These are phyloP conservation scores for Auriculariales sp. DNA, from an alignment of 768 basidiomycete species.

Conservation along the genomic window DNA sequence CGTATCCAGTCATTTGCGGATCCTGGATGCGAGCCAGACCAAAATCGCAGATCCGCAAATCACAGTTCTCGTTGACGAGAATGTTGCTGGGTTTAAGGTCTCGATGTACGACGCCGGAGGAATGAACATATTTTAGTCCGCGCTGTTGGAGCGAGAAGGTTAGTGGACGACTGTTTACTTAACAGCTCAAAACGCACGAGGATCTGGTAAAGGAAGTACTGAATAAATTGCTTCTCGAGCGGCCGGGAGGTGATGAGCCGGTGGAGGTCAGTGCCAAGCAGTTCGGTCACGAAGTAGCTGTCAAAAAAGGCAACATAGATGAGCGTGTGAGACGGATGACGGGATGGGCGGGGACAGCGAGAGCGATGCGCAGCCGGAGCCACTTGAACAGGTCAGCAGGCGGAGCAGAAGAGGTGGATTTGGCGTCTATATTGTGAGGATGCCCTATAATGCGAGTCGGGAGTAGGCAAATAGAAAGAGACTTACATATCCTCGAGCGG, in stretches of 20 bases:
- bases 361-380: too few relatives aligned
- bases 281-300: conserved; percentile 98
- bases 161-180: conserved; percentile 5
- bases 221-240: conserved; percentile 98
- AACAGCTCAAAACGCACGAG: too few relatives aligned
- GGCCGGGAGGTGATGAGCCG: conserved; percentile 92
- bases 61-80: conserved; percentile 98
- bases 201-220: conserved; percentile 99
- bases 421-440: background rate
- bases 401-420: background rate
- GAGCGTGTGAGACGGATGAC: conserved; percentile 2
- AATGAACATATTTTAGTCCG: conserved; percentile 98
- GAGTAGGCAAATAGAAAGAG: background rate
- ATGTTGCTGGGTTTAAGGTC: conserved; percentile 99
- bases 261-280: conserved; percentile 95
- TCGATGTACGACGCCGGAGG: conserved; percentile 95
- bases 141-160: conserved; percentile 34
- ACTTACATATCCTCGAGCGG: conserved; percentile 94
- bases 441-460: background rate
- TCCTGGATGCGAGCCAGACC: conserved; percentile 97
- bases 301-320: background rate
- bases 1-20: conserved; percentile 99
- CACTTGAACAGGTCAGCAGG: too few relatives aligned
- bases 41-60: conserved; percentile 97
- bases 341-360: background rate